Conservation (phyloP, 2,329 filamentous ascomycete species). For the Seiridium unicorne region DNA sequence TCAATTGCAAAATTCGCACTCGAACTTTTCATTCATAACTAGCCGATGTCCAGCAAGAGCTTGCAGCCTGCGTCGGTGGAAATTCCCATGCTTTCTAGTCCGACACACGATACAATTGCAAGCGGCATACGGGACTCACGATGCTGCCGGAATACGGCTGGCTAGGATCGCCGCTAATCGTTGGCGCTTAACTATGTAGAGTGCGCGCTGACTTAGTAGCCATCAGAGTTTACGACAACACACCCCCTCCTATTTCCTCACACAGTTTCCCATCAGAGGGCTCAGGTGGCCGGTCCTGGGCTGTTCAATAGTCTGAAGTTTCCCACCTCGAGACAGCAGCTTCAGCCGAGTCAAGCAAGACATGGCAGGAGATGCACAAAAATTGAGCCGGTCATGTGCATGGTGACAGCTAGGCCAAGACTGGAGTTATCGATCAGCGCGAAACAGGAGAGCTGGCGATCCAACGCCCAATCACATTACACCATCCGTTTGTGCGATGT, state of each 20-base stretch:
- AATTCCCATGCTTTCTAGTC: background rate
- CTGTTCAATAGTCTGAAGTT: background rate
- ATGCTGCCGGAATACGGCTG: background rate
- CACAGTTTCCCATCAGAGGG: background rate
- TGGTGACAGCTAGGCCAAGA: background rate
- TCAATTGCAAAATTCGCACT: background rate
- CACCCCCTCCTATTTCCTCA: background rate
- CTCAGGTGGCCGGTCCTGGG: background rate
- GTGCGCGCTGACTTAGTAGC: background rate
- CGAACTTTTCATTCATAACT: background rate
- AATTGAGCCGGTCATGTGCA: background rate
- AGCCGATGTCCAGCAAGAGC: background rate
- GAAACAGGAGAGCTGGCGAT: background rate
- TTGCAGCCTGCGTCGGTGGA: background rate
- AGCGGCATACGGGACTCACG: background rate
- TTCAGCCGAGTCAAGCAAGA: conserved; percentile 3
- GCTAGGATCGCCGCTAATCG: background rate
- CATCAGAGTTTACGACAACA: background rate
- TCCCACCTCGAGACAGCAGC: background rate
- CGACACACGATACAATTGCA: background rate
- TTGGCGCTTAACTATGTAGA: background rate
- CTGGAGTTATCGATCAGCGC: background rate
- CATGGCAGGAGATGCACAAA: background rate
- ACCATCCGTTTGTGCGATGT: background rate
- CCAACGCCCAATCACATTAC: background rate